Conservation (phyloP, 495 filamentous ascomycete species). For the Chlorociboria aeruginascens region DNA sequence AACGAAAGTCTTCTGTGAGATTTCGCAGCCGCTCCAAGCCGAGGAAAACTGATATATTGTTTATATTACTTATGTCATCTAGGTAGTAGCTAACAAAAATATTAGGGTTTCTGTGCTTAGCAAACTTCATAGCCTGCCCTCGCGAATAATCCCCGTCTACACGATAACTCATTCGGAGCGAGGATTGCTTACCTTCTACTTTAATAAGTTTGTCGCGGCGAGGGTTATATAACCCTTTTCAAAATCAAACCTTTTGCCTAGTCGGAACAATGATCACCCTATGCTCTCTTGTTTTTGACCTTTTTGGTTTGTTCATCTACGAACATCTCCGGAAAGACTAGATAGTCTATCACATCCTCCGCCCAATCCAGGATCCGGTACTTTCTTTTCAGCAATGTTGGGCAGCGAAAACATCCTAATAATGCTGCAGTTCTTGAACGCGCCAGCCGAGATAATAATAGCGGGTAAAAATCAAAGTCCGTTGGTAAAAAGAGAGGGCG, state of each 20-base stretch:
- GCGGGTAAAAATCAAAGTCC: conserved; percentile 6
- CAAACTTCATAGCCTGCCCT: conserved; percentile 14
- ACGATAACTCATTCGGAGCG: conserved; percentile 1
- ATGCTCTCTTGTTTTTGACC: no score
- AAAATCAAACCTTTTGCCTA: background rate
- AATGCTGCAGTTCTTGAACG: conserved; percentile 4
- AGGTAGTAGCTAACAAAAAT: background rate
- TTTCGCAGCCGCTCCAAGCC: conserved; percentile 4
- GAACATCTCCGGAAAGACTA: no score
- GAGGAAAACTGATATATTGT: conserved; percentile 11
- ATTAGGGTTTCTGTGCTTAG: conserved; percentile 12
- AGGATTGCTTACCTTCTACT: conserved; percentile 1
- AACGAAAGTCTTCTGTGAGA: conserved; percentile 14
- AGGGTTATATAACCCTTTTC: conserved; percentile 3
- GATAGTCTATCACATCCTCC: no score
- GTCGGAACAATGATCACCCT: no score
- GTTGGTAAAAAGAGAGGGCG: conserved; percentile 5
- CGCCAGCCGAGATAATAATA: conserved; percentile 7
- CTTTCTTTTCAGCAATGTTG: no score
- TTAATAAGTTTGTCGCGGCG: conserved; percentile 10
- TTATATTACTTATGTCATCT: conserved; percentile 14
- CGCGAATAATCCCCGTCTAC: conserved; percentile 12
- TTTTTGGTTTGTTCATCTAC: no score
- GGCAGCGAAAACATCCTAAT: conserved; percentile 2
- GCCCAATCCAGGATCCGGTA: no score